Percentiles rank a stretch among this genome's conserved stretches.
These are phyloP conservation scores for Candida sp. DNA, from an alignment of 1,139 yeast genomes.

Conservation along the genomic window DNA sequence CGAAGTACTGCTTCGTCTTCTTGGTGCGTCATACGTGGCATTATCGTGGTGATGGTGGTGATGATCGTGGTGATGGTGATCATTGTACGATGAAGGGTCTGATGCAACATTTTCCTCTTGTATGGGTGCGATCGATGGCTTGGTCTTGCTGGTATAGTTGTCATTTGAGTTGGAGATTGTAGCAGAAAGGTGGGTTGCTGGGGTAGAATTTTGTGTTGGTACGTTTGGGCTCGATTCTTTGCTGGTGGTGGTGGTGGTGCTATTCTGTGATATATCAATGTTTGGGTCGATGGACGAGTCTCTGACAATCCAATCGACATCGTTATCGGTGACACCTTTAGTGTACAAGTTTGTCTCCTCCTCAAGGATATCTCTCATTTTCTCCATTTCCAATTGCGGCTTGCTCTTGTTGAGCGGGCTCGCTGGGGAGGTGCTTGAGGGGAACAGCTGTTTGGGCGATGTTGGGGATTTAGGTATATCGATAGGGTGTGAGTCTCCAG, in stretches of 20 bases:
- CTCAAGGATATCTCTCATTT: conserved; percentile 22
- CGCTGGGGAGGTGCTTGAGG: background rate
- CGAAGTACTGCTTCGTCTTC: conserved; percentile 23
- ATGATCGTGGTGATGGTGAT: background rate
- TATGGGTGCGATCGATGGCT: conserved; percentile 39
- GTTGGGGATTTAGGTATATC: background rate
- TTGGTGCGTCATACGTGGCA: conserved; percentile 6
- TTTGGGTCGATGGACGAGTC: conserved; percentile 21
- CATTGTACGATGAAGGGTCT: conserved; percentile 4
- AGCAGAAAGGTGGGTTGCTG: conserved; percentile 32
- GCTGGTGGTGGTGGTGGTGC: background rate
- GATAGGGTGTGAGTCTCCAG: background rate
- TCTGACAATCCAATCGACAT: conserved; percentile 57
- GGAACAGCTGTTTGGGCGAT: background rate
- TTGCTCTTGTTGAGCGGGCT: background rate
- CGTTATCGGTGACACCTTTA: conserved; percentile 35
- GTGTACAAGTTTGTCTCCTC: conserved; percentile 22
- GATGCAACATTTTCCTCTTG: conserved; percentile 28
- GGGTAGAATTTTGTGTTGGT: conserved; percentile 13
- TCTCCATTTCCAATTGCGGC: conserved; percentile 16
- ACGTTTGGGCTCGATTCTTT: background rate
- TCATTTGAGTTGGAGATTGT: conserved; percentile 40
- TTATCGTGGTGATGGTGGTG: background rate
- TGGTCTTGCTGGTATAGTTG: conserved; percentile 32
- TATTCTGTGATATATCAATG: background rate